Evolutionary conservation across 306 rosid species (phyloP).

Genomic region (Chamaecrista fasciculata): DNA sequence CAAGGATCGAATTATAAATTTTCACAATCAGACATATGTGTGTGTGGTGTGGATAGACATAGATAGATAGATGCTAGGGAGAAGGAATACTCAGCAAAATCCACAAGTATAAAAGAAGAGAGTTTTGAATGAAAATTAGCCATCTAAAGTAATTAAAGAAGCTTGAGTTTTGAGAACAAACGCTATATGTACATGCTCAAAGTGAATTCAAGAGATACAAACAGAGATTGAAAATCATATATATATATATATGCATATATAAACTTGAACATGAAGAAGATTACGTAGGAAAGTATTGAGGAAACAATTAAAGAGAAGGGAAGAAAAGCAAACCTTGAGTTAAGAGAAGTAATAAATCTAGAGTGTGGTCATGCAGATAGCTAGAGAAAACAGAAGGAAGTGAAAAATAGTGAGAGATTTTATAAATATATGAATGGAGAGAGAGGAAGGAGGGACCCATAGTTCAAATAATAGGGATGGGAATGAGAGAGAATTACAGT

Average conservation of each 20-base stretch:
- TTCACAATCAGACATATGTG: too few relatives aligned
- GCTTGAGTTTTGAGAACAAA: slow-evolving; percentile 18
- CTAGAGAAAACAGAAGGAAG: slow-evolving; percentile 41
- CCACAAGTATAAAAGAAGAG: too few relatives aligned
- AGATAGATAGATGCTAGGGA: too few relatives aligned
- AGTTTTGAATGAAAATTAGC: slow-evolving; percentile 8
- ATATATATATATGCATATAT: background rate
- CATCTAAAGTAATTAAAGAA: background rate
- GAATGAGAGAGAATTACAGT: slow-evolving; percentile 24
- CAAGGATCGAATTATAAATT: too few relatives aligned
- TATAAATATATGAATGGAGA: slow-evolving; percentile 41
- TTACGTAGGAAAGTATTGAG: background rate
- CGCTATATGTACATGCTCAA: slow-evolving; percentile 2
- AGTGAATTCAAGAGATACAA: background rate
- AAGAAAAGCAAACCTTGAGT: slow-evolving; percentile 39
- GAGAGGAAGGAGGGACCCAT: slow-evolving; percentile 43
- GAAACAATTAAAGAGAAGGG: too few relatives aligned
- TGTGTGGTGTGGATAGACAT: too few relatives aligned
- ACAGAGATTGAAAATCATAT: slow-evolving; percentile 11
- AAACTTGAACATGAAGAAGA: slow-evolving; percentile 14
- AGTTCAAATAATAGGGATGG: slow-evolving; percentile 27
- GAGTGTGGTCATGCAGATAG: slow-evolving; percentile 43
- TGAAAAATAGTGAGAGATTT: slow-evolving; percentile 29
- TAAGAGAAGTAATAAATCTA: slow-evolving; percentile 36
- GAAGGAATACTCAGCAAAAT: too few relatives aligned